Percentiles rank a stretch among this genome's conserved stretches.
Evolutionary conservation across 2,329 filamentous ascomycete genomes (phyloP).

Genomic region (Corniculantispora saksenae): DNA sequence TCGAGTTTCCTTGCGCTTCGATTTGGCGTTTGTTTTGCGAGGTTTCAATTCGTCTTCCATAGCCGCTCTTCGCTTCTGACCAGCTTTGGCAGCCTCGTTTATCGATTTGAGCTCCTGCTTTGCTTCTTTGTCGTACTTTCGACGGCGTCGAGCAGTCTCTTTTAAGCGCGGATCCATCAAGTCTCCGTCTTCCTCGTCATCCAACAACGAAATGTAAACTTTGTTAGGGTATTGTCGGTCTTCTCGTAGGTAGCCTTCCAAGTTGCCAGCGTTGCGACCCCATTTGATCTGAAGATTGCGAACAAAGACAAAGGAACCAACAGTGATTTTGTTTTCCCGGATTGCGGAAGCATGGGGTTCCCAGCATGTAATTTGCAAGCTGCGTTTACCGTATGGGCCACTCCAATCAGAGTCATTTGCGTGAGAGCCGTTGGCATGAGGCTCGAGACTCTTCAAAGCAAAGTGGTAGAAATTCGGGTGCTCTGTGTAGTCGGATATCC

Average conservation of each 20-base stretch:
- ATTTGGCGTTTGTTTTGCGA: constrained; percentile 30
- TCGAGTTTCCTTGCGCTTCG: constrained; percentile 24
- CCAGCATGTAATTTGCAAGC: constrained; percentile 71
- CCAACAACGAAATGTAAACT: constrained; percentile 59
- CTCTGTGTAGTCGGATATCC: constrained; percentile 81
- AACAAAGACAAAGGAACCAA: constrained; percentile 65
- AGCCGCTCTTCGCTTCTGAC: constrained; percentile 40
- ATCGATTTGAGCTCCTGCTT: constrained; percentile 42
- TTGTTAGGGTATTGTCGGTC: constrained; percentile 52
- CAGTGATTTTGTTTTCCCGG: constrained; percentile 50
- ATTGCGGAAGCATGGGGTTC: constrained; percentile 65
- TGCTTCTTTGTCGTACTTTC: constrained; percentile 60
- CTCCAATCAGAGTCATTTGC: constrained; percentile 53
- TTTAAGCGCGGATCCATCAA: constrained; percentile 50
- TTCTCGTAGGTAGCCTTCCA: constrained; percentile 73
- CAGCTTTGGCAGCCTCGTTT: constrained; percentile 37
- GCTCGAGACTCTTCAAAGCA: constrained; percentile 32
- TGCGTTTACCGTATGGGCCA: constrained; percentile 73
- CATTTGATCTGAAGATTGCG: constrained; percentile 72
- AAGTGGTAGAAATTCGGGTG: constrained; percentile 64
- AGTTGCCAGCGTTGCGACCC: constrained; percentile 49
- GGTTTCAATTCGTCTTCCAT: constrained; percentile 28
- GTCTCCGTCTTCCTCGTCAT: constrained; percentile 40
- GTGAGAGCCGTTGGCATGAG: constrained; percentile 29
- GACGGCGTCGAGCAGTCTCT: constrained; percentile 62